phyloP scores from a whole-genome alignment of 129 eudicot genomes.

The Smallanthus sonchifolius region DNA sequence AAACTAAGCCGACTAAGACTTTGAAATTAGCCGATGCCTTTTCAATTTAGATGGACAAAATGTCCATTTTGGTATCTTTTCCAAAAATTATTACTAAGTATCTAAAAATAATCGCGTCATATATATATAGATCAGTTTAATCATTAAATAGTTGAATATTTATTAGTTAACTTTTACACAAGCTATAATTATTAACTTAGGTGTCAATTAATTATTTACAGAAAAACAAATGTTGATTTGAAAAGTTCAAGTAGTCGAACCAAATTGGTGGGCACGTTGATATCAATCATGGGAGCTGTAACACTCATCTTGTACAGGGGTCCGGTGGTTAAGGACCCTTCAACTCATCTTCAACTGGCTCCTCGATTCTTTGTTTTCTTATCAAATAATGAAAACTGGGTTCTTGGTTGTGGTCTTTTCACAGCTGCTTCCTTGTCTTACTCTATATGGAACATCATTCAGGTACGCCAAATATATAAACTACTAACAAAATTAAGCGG shows the following conservation, averaged over 20 bases:
- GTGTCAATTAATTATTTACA: constrained; percentile 5
- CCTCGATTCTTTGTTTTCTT: constrained; percentile 50
- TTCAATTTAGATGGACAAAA: too few relatives aligned
- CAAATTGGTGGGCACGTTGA: constrained; percentile 44
- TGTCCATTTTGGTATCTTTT: too few relatives aligned
- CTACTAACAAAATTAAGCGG: too few relatives aligned
- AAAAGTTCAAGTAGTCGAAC: constrained; percentile 51
- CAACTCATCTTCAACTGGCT: constrained; percentile 23
- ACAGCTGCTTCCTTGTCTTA: constrained; percentile 55
- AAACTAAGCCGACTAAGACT: too few relatives aligned
- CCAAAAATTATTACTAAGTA: too few relatives aligned
- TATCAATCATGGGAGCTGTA: constrained; percentile 58
- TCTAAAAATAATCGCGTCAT: too few relatives aligned
- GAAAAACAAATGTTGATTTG: constrained; percentile 47
- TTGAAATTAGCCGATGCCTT: too few relatives aligned
- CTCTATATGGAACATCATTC: constrained; percentile 64
- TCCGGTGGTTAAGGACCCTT: constrained; percentile 44
- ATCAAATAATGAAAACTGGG: constrained; percentile 60
- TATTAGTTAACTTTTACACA: background rate
- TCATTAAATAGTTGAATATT: too few relatives aligned
- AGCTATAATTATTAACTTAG: too few relatives aligned
- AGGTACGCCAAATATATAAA: too few relatives aligned
- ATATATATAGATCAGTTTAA: too few relatives aligned
- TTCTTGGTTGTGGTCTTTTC: constrained; percentile 52
- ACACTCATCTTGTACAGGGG: constrained; percentile 48